These are phyloP conservation scores for Pulveroboletus sp. DNA, from an alignment of 1,284 basidiomycete species.

Conservation along the genomic window DNA sequence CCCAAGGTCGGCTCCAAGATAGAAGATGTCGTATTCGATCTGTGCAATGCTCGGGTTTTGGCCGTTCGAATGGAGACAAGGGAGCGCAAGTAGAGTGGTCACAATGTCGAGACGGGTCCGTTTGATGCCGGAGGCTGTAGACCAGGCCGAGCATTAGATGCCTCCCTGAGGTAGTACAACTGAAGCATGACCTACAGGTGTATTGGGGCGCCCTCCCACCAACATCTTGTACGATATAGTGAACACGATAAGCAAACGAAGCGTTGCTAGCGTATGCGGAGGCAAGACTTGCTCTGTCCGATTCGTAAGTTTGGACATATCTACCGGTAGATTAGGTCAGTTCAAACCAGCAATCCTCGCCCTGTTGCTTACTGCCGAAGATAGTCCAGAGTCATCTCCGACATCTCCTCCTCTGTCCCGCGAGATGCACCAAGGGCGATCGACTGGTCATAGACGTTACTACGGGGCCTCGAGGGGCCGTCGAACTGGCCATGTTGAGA, in stretches of 20 bases:
- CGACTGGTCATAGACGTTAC: background rate
- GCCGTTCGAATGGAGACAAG: constrained; percentile 23
- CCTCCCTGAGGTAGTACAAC: background rate
- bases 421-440: background rate
- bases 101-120: constrained; percentile 29
- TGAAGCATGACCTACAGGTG: constrained; percentile 15
- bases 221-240: constrained; percentile 9
- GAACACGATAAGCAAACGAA: constrained; percentile 34
- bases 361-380: constrained; percentile 29
- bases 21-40: constrained; percentile 36
- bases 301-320: constrained; percentile 35
- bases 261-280: constrained; percentile 34
- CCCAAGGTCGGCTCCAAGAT: constrained; percentile 28
- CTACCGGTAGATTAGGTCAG: constrained; percentile 20
- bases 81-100: constrained; percentile 27
- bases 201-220: background rate
- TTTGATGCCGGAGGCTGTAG: constrained; percentile 20
- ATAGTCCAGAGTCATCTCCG: constrained; percentile 35
- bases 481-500: background rate
- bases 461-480: background rate
- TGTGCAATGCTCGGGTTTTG: constrained; percentile 4
- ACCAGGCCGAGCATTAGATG: constrained; percentile 5
- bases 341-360: background rate
- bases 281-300: constrained; percentile 35
- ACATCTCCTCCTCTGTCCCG: constrained; percentile 26